These are phyloP conservation scores for Trichosporon ovoides DNA, from an alignment of 1,284 basidiomycete genomes.

Conservation along the genomic window DNA sequence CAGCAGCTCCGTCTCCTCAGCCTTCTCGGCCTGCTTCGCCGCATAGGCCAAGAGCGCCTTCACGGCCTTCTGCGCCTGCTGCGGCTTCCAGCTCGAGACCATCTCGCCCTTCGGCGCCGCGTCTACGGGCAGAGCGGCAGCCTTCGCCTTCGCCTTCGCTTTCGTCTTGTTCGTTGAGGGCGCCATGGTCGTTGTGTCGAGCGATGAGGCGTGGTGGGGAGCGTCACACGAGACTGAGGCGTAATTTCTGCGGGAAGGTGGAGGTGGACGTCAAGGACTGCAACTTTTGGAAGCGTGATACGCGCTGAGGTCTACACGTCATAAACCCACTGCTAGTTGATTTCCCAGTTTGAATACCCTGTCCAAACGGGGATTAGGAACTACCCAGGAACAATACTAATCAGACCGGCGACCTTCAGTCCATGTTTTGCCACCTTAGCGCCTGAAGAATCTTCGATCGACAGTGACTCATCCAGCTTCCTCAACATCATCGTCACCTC, in stretches of 20 bases:
- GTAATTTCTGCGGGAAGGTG: slow-evolving; percentile 12
- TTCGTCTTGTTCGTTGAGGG: slow-evolving; percentile 20
- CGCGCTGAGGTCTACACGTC: not conserved
- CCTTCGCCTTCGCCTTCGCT: slow-evolving; percentile 12
- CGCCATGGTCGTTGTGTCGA: slow-evolving; percentile 12
- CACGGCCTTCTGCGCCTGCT: slow-evolving; percentile 73
- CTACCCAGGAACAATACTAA: too few species aligned
- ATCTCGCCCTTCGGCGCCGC: slow-evolving; percentile 18
- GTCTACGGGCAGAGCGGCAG: slow-evolving; percentile 11
- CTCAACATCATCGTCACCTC: too few species aligned
- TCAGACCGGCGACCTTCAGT: too few species aligned
- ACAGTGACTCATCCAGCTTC: too few species aligned
- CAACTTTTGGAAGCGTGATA: slow-evolving; percentile 13
- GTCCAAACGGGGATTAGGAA: too few species aligned
- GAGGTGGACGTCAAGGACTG: not conserved
- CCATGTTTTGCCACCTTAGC: slow-evolving; percentile 1
- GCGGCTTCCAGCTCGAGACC: slow-evolving; percentile 53
- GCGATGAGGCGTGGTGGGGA: not conserved
- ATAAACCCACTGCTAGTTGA: too few species aligned
- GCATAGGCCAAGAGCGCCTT: slow-evolving; percentile 68
- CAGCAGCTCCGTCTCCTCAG: slow-evolving; percentile 71
- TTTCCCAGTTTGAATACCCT: too few species aligned
- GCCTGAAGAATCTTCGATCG: slow-evolving; percentile 3
- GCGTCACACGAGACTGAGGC: not conserved
- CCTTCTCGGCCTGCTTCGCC: slow-evolving; percentile 58